Percentiles rank a stretch among this genome's conserved stretches.
phyloP scores from a whole-genome alignment of 805 yeast genomes.

The Starmerella asiatica region DNA sequence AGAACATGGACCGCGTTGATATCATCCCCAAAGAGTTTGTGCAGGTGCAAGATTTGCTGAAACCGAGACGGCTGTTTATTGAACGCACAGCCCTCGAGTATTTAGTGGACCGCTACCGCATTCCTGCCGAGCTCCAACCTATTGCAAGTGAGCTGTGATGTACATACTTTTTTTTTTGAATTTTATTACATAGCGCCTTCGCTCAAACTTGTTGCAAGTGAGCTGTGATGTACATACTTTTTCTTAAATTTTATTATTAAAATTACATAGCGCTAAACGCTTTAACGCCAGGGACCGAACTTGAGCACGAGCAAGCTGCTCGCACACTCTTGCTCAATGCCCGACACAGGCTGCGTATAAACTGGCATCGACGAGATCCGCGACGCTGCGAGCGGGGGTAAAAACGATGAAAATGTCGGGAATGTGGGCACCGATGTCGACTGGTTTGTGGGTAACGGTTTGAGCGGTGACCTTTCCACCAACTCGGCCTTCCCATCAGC shows the following conservation, averaged over 20 bases:
- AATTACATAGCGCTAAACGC: background rate
- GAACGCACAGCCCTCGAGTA: constrained; percentile 62
- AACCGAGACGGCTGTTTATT: constrained; percentile 61
- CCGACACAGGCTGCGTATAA: constrained; percentile 4
- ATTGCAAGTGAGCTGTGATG: background rate
- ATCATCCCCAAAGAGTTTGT: constrained; percentile 64
- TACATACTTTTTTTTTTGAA: constrained; percentile 31
- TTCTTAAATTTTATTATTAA: constrained; percentile 23
- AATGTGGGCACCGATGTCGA: background rate
- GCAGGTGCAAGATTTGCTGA: constrained; percentile 69
- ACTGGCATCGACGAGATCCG: constrained; percentile 18
- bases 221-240: constrained; percentile 22
- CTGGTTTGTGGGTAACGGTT: constrained; percentile 9
- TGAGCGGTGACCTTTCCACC: constrained; percentile 23
- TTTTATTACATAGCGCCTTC: constrained; percentile 7
- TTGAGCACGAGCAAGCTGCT: constrained; percentile 25
- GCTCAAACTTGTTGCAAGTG: background rate
- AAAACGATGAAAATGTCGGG: constrained; percentile 1
- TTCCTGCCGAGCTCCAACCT: background rate
- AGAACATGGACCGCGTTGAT: constrained; percentile 41
- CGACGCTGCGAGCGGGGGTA: background rate
- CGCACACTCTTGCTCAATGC: constrained; percentile 26
- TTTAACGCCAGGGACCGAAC: constrained; percentile 19
- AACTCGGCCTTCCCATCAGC: constrained; percentile 31
- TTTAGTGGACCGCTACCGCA: constrained; percentile 27